Conservation (phyloP, 805 yeast genomes). For the Candida ulmi region DNA sequence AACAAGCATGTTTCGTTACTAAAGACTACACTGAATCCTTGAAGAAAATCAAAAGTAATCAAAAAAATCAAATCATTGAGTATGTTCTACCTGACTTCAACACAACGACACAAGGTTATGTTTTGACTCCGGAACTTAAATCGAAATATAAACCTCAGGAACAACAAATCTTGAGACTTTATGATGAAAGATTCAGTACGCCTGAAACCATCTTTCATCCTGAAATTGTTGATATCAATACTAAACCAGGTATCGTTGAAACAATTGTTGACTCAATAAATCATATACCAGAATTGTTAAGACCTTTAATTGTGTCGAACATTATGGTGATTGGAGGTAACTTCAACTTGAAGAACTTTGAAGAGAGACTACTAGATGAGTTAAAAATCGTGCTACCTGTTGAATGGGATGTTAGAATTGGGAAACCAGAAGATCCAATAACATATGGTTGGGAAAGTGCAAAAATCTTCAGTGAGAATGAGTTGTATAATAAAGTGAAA, state of each 20-base stretch:
- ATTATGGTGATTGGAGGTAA: constrained; percentile 82
- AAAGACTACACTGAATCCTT: constrained; percentile 46
- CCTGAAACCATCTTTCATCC: constrained; percentile 91
- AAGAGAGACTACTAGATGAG: constrained; percentile 53
- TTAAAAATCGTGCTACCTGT: constrained; percentile 64
- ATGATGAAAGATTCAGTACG: constrained; percentile 81
- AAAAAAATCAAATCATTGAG: constrained; percentile 40
- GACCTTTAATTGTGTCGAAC: constrained; percentile 76
- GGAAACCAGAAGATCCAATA: constrained; percentile 30
- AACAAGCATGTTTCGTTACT: constrained; percentile 67
- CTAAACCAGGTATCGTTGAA: constrained; percentile 72
- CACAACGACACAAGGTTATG: constrained; percentile 72
- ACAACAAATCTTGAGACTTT: constrained; percentile 59
- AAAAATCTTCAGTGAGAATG: constrained; percentile 25
- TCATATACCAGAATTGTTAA: constrained; percentile 63
- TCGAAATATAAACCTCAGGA: constrained; percentile 35
- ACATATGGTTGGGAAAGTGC: constrained; percentile 60
- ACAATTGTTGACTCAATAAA: constrained; percentile 63
- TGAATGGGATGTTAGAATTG: constrained; percentile 59
- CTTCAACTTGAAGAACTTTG: constrained; percentile 62
- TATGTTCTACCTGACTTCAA: constrained; percentile 87
- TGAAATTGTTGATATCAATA: constrained; percentile 64
- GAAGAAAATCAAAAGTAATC: constrained; percentile 27
- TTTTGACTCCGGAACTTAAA: constrained; percentile 32
- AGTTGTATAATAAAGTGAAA: constrained; percentile 40